phyloP scores from a whole-genome alignment of 1,284 basidiomycete species.

The Rhodofomes roseus region DNA sequence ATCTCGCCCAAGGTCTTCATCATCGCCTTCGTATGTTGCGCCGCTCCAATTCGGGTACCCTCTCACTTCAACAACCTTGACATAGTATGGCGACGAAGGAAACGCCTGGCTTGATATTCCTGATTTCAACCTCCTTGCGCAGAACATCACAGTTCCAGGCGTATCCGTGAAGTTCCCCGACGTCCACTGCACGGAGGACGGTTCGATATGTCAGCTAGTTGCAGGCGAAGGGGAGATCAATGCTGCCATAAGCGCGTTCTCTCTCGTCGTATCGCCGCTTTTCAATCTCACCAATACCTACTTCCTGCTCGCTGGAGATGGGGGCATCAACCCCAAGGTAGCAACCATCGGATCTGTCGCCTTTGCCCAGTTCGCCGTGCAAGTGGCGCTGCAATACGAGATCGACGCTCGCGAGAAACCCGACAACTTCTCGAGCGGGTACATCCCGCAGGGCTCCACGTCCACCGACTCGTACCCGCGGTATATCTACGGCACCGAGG shows the following conservation, averaged over 20 bases:
- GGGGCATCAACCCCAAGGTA: slow-evolving; percentile 39
- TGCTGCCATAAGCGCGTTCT: slow-evolving; percentile 37
- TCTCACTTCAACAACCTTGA: neutral
- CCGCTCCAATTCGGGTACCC: no score
- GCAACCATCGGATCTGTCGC: slow-evolving; percentile 41
- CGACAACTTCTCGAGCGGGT: slow-evolving; percentile 38
- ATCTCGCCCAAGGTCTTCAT: slow-evolving; percentile 17
- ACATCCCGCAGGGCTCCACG: slow-evolving; percentile 34
- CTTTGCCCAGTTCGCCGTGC: slow-evolving; percentile 42
- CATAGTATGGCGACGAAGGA: slow-evolving; percentile 15
- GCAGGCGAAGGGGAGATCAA: slow-evolving; percentile 43
- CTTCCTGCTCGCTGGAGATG: slow-evolving; percentile 45
- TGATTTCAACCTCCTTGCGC: slow-evolving; percentile 30
- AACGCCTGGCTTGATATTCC: slow-evolving; percentile 15
- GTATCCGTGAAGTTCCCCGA: slow-evolving; percentile 41
- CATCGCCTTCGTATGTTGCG: slow-evolving; percentile 10
- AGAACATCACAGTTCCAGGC: slow-evolving; percentile 34
- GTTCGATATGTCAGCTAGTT: slow-evolving; percentile 37
- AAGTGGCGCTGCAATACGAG: slow-evolving; percentile 43
- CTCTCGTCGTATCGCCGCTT: slow-evolving; percentile 31
- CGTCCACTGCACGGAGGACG: slow-evolving; percentile 36
- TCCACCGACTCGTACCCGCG: slow-evolving; percentile 30
- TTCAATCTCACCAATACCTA: slow-evolving; percentile 44
- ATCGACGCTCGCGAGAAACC: slow-evolving; percentile 44
- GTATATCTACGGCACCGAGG: slow-evolving; percentile 44